Evolutionary conservation across 1,139 yeast genomes (phyloP), one percentile per base, ranked within the genome.

Genomic region (Kluyveromyces sp.): DNA sequence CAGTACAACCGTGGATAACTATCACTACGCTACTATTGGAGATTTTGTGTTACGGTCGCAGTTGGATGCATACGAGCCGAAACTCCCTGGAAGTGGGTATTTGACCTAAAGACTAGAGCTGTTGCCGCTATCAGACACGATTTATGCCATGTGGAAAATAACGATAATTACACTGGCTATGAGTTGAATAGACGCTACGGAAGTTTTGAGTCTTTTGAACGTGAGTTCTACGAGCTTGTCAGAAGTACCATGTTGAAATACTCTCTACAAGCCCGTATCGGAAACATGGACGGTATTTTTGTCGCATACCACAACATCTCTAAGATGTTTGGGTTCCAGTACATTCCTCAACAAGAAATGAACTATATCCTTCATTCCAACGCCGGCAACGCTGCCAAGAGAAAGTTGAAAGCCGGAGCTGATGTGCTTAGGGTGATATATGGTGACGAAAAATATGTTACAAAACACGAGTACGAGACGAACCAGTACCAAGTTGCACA

Each of bases 211-310:
- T 83, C 95, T 4, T 86, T 80, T 61, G 88, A 86, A 58, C 71
- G 90, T 33, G 98, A 92, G 58, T 74, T 76, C 61, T 73, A 69
- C 51, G 98, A 92, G 59, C 73, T 92, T 55, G 77, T 84, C 10
- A 70, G 86, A 48, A 78, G 92, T 1, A 83, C 94, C 0, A 66
- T 92, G 66, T 69, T 92, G 56, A 92, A 92, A 64, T 92, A 90
- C 60, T 76, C 87, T 8, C 72, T 90, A 53, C 98, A 92, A 63
- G 97, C 97, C 0, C 73, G 97, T 51, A 85, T 92, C 42, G 98
- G 98, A 1, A 81, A 85, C 57, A 92, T 92, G 98, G 97, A 90
- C 64, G 98, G 98, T 4, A 88, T 92, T 4, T 89, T 86, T 55
- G 73, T 92, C 27, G 96, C 96, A 0, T 92, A 83, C 62, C 98